phyloP scores from a whole-genome alignment of 768 basidiomycete genomes.

The Melanogaster broomeanus region DNA sequence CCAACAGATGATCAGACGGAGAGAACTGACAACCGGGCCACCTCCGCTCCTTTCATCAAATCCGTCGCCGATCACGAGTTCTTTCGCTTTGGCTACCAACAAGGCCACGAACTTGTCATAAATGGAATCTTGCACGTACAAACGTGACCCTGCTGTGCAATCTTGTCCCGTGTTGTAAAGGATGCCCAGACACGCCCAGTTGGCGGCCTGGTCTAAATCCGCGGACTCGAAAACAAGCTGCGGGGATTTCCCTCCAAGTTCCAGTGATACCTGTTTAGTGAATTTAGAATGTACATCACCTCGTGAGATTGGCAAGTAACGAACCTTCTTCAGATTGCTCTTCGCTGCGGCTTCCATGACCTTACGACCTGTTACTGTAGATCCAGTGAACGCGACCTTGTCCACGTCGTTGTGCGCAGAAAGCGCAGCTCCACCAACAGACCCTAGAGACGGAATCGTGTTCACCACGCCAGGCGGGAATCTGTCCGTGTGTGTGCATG shows the following conservation, averaged over 20 bases:
- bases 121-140: conserved; percentile 85
- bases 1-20: neutral
- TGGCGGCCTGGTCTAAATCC: conserved; percentile 82
- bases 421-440: conserved; percentile 83
- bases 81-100: conserved; percentile 66
- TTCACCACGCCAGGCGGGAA: conserved; percentile 94
- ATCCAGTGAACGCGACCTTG: conserved; percentile 96
- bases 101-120: conserved; percentile 81
- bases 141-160: conserved; percentile 89
- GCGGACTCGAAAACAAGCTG: conserved; percentile 90
- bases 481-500: conserved; percentile 38
- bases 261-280: conserved; percentile 70
- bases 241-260: conserved; percentile 93
- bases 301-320: conserved; percentile 29
- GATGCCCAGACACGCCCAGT: conserved; percentile 85
- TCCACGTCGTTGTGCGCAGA: conserved; percentile 83
- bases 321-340: conserved; percentile 91
- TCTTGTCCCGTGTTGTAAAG: conserved; percentile 92
- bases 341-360: conserved; percentile 92
- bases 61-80: conserved; percentile 76
- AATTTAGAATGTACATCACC: conserved; percentile 17
- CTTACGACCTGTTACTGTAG: conserved; percentile 84
- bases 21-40: conserved; percentile 74
- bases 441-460: conserved; percentile 80
- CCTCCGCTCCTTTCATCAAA: conserved; percentile 73